Evolutionary conservation across 2,329 filamentous ascomycete species (phyloP).

Genomic region (Xylaria arbuscula): DNA sequence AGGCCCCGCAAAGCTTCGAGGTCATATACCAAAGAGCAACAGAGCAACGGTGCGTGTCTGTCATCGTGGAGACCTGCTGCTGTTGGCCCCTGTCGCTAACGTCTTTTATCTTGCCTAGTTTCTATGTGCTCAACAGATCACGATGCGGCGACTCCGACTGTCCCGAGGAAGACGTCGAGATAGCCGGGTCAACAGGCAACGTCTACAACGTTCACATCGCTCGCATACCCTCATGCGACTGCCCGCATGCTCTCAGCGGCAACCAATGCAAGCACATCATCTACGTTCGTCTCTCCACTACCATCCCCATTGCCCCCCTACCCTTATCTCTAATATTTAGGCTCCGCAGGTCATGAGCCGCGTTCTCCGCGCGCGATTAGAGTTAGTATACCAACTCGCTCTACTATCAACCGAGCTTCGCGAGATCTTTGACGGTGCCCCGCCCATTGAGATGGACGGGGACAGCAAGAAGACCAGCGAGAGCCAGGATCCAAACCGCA

Average conservation of each 20-base stretch:
- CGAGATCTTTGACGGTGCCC: conserved; percentile 66
- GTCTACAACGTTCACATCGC: conserved; percentile 69
- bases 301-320: too few species aligned
- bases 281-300: conserved; percentile 57
- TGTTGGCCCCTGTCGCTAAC: background rate
- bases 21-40: conserved; percentile 54
- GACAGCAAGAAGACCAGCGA: conserved; percentile 29
- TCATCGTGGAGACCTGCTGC: background rate
- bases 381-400: conserved; percentile 71
- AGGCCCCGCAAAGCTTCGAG: conserved; percentile 20
- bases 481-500: conserved; percentile 55
- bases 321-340: background rate
- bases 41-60: conserved; percentile 52
- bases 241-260: conserved; percentile 64
- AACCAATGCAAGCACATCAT: conserved; percentile 74
- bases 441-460: conserved; percentile 57
- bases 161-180: conserved; percentile 64
- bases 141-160: conserved; percentile 51
- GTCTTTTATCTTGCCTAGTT: conserved; percentile 37
- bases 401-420: conserved; percentile 68
- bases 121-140: conserved; percentile 59
- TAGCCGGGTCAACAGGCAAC: conserved; percentile 74
- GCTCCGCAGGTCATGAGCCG: conserved; percentile 62
- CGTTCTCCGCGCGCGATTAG: conserved; percentile 66
- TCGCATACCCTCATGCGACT: conserved; percentile 64